Evolutionary conservation across 129 eudicot species (phyloP), one percentile per base, ranked within the genome.

Genomic region (Flaveria robusta): DNA sequence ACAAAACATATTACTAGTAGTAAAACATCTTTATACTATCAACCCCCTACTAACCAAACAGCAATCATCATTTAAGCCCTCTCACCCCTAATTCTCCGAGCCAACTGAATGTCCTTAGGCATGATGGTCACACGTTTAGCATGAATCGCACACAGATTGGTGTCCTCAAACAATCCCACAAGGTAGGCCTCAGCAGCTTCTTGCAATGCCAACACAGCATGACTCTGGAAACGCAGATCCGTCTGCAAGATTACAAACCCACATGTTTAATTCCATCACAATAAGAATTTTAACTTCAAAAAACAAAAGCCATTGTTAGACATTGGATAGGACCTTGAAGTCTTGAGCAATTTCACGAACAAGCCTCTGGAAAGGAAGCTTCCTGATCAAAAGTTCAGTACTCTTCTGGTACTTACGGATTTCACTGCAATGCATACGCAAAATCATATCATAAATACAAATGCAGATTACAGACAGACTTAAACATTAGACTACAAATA

Each of bases 301-400:
- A 5, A 34, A 5, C 39, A 18, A 14, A 56, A 8, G 1, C 5
- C 59, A 50, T 59, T 56, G 6, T 41, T 8, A 31, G 15, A 64
- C 34, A 18, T 4, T 4, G 1, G 37, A 27, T 26, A 41, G 23
- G 10, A 79, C 86, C 85, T 85, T 85, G 15, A 83, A 83, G 31
- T 86, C 87, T 60, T 86, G 87, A 0, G 87, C 87, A 20, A 84
- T 84, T 16, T 87, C 86, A 63, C 86, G 86, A 41, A 88, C 91
- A 47, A 88, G 88, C 80, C 94, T 86, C 83, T 88, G 90, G 85
- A 88, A 88, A 0, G 93, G 93, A 0, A 88, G 82, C 74, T 88
- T 88, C 93, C 93, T 88, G 82, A 88, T 88, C 79, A 88, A 46
- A 45, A 86, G 88, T 72, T 88, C 93, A 2, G 86, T 87, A 56